Conservation (phyloP, 306 rosid genomes). For the Canavalia ensiformis region DNA sequence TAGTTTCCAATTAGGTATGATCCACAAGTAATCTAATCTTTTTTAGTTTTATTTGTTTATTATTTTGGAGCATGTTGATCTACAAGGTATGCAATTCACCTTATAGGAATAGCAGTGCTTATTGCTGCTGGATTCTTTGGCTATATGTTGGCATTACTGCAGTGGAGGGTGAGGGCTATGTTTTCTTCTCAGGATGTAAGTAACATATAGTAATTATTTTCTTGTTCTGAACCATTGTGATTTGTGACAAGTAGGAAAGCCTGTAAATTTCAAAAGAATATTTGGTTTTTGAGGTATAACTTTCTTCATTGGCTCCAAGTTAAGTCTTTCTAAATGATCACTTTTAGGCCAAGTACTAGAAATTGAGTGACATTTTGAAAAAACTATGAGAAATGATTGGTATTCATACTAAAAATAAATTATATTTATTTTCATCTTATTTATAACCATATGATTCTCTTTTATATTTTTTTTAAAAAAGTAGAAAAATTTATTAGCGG, state of each 20-base stretch:
- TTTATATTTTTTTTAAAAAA: too few relatives aligned
- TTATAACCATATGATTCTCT: too few relatives aligned
- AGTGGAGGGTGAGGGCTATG: constrained; percentile 75
- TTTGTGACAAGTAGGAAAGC: background rate
- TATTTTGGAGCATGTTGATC: constrained; percentile 36
- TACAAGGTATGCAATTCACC: constrained; percentile 16
- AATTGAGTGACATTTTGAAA: too few relatives aligned
- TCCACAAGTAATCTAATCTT: constrained; percentile 30
- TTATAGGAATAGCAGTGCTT: constrained; percentile 80
- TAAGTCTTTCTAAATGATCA: background rate
- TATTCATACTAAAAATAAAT: too few relatives aligned
- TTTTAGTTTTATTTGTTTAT: constrained; percentile 8
- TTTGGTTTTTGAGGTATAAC: background rate
- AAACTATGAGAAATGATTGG: too few relatives aligned
- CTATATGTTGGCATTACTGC: constrained; percentile 87
- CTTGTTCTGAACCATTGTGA: constrained; percentile 7
- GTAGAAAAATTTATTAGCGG: too few relatives aligned
- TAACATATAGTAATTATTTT: constrained; percentile 8
- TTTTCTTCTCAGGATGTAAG: constrained; percentile 80
- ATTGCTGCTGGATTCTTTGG: constrained; percentile 81
- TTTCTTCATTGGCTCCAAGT: background rate
- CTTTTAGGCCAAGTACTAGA: background rate
- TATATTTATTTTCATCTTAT: too few relatives aligned
- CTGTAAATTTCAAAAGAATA: background rate
- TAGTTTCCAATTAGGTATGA: constrained; percentile 78